phyloP scores from a whole-genome alignment of 2,329 filamentous ascomycete genomes.

The Aspergillus calidoustus region DNA sequence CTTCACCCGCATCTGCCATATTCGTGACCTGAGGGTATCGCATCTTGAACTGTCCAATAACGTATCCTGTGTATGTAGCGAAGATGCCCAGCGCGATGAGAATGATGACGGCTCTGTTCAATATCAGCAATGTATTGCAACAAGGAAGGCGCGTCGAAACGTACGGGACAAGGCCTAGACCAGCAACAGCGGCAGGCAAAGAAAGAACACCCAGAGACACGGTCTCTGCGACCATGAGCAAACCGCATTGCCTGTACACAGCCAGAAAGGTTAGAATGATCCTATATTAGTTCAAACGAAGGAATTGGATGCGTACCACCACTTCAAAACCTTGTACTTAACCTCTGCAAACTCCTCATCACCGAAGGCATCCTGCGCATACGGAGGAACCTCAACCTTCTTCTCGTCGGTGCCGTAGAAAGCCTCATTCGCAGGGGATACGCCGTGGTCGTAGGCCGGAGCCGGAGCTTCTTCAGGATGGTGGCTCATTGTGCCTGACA shows the following conservation, averaged over 20 bases:
- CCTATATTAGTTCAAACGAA: not conserved
- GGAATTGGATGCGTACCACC: conserved; percentile 39
- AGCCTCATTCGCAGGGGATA: conserved; percentile 13
- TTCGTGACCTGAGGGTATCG: conserved; percentile 63
- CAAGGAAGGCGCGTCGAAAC: conserved; percentile 20
- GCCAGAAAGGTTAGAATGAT: conserved; percentile 28
- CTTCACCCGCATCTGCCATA: conserved; percentile 69
- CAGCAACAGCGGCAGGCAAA: conserved; percentile 57
- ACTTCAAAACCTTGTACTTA: conserved; percentile 57
- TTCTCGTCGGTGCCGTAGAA: conserved; percentile 27
- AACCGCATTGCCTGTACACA: conserved; percentile 47
- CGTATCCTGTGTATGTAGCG: conserved; percentile 64
- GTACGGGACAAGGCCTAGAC: conserved; percentile 58
- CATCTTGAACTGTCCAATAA: conserved; percentile 64
- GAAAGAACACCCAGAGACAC: conserved; percentile 62
- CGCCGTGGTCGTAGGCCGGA: conserved; percentile 21
- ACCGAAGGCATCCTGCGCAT: conserved; percentile 44
- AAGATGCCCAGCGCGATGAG: conserved; percentile 59
- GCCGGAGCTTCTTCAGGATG: conserved; percentile 18
- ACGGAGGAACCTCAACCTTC: conserved; percentile 25
- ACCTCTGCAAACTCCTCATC: conserved; percentile 49
- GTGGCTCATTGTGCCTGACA: conserved; percentile 14
- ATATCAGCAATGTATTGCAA: conserved; percentile 2
- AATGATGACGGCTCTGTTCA: conserved; percentile 54
- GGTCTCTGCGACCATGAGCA: conserved; percentile 64